A percentile compares a stretch with the other conserved stretches of the same genome.
Conservation (phyloP, 495 filamentous ascomycete species). For the Trichoderma orchidacearum region DNA sequence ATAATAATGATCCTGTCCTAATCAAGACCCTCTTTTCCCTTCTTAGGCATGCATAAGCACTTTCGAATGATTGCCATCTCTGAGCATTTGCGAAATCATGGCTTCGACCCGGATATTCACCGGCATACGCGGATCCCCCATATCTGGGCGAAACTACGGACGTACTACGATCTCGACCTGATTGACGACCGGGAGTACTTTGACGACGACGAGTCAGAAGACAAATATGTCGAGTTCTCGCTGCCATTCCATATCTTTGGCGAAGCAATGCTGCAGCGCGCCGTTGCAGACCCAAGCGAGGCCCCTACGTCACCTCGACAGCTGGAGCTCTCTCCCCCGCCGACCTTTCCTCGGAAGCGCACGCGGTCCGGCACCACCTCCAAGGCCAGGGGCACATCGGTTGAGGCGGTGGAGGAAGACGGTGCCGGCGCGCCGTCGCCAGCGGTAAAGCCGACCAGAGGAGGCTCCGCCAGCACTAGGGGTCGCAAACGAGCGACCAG, state of each 20-base stretch:
- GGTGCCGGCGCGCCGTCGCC: constrained; percentile 21
- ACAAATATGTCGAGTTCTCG: constrained; percentile 51
- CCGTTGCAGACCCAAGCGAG: constrained; percentile 44
- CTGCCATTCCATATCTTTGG: constrained; percentile 69
- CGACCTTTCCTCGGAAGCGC: constrained; percentile 36
- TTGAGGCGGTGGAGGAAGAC: constrained; percentile 36
- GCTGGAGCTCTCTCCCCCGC: constrained; percentile 25
- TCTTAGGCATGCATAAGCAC: constrained; percentile 85
- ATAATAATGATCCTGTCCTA: background rate
- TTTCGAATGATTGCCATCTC: constrained; percentile 89
- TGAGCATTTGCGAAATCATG: constrained; percentile 74
- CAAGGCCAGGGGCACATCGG: constrained; percentile 34
- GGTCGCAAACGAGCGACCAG: constrained; percentile 25
- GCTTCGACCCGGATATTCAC: constrained; percentile 52
- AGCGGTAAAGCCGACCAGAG: constrained; percentile 18
- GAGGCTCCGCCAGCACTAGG: too few relatives aligned
- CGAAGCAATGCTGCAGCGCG: constrained; percentile 56
- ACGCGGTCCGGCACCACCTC: constrained; percentile 25
- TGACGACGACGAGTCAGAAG: constrained; percentile 38
- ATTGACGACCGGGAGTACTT: constrained; percentile 75
- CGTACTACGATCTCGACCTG: constrained; percentile 75
- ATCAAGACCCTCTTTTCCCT: constrained; percentile 4
- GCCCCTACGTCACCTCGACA: constrained; percentile 41
- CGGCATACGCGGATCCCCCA: constrained; percentile 77
- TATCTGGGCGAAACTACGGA: constrained; percentile 79